Conservation (phyloP, 768 basidiomycete genomes). For the Russula sp. region DNA sequence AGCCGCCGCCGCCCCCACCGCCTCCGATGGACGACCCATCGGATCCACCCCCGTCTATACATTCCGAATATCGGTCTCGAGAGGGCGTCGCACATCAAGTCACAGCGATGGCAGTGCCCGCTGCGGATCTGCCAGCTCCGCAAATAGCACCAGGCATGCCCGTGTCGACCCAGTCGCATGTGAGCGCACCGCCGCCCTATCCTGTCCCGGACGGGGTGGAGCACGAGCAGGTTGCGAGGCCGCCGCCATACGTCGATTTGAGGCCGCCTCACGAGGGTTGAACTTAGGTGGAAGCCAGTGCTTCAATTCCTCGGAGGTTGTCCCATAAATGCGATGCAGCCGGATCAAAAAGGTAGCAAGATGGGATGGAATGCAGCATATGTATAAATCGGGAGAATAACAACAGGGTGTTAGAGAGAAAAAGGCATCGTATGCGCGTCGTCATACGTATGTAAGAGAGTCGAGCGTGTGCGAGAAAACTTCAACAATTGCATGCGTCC, state of each 20-base stretch:
- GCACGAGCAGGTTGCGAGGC: slow-evolving; percentile 31
- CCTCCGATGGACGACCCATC: slow-evolving; percentile 82
- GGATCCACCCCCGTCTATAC: slow-evolving; percentile 84
- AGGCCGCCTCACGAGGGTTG: slow-evolving; percentile 24
- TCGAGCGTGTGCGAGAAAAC: not conserved
- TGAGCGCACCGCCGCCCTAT: slow-evolving; percentile 75
- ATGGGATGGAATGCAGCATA: slow-evolving; percentile 22
- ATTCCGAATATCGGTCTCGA: slow-evolving; percentile 59
- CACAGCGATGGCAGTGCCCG: slow-evolving; percentile 21
- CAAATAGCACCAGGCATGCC: slow-evolving; percentile 25
- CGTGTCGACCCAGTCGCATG: slow-evolving; percentile 19
- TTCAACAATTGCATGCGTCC: slow-evolving; percentile 79
- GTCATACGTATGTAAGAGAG: slow-evolving; percentile 7
- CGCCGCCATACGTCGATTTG: slow-evolving; percentile 36
- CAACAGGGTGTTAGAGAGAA: slow-evolving; percentile 8
- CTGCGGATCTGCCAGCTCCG: slow-evolving; percentile 22
- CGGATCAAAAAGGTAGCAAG: slow-evolving; percentile 26
- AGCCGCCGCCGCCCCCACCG: slow-evolving; percentile 65
- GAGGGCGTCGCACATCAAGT: slow-evolving; percentile 27
- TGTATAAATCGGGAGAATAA: slow-evolving; percentile 25
- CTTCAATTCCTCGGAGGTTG: slow-evolving; percentile 19
- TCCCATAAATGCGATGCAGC: slow-evolving; percentile 23
- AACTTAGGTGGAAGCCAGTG: slow-evolving; percentile 20
- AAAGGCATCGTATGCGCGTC: not conserved
- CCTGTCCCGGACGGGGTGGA: slow-evolving; percentile 43